A percentile compares a stretch with the other conserved stretches of the same genome.
Conservation (phyloP, 768 basidiomycete genomes). For the Boletus subcaerulescens region DNA sequence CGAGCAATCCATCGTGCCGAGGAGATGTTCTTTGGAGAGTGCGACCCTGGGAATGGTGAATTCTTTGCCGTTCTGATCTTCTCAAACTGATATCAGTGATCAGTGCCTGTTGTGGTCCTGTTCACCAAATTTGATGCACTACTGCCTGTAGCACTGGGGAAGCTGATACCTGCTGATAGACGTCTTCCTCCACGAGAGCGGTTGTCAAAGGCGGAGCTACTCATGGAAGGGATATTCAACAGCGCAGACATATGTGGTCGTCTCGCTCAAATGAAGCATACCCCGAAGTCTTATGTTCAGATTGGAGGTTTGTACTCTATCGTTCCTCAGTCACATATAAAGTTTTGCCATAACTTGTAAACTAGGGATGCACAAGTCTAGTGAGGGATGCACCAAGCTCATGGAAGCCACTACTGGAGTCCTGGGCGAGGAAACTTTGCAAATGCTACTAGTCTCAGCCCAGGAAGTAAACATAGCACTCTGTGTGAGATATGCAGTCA, state of each 20-base stretch:
- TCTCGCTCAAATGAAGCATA: neutral
- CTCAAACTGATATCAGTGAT: neutral
- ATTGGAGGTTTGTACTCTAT: neutral
- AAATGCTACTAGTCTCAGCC: conserved; percentile 6
- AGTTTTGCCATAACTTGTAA: neutral
- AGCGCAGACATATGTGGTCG: neutral
- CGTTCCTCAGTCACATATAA: neutral
- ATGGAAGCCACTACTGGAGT: neutral
- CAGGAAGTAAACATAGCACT: conserved; percentile 3
- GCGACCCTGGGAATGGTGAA: neutral
- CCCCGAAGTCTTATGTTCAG: neutral
- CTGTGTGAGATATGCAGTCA: conserved; percentile 6
- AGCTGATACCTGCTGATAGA: neutral
- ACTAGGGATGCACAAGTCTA: neutral
- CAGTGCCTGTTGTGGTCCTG: conserved; percentile 6
- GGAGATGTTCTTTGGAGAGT: conserved; percentile 2
- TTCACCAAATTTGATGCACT: conserved; percentile 13
- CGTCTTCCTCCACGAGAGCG: neutral
- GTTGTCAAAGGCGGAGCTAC: neutral
- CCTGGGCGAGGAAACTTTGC: neutral
- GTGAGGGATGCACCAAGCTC: neutral
- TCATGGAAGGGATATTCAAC: neutral
- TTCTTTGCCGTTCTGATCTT: too few species aligned
- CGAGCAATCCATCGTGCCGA: neutral
- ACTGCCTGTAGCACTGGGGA: neutral